Evolutionary conservation across 768 basidiomycete genomes (phyloP), one percentile per base, ranked within the genome.

Genomic region (Phallus indusiatus): DNA sequence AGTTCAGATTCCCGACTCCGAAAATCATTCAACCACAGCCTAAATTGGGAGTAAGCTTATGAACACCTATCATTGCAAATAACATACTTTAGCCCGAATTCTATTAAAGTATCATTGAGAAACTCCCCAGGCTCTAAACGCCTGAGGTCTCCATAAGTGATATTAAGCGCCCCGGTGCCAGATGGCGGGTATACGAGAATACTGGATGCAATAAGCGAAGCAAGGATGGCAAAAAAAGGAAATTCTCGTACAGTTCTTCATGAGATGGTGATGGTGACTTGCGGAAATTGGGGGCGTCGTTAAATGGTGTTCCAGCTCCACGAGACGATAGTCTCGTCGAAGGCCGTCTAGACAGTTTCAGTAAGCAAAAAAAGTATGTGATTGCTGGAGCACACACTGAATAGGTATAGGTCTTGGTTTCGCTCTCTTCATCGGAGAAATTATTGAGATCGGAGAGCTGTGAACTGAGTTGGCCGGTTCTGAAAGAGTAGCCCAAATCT

Each of bases 21-120:
- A 22, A 90, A 70, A 7, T 80, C 76, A 53, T 74, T 78, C 10
- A 86, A 75, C 86, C 89, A 90, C 14, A 84, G 74, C 68, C 93
- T 94, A 58, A 20, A 53, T 48, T 21, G 34, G 16, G 54, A 53
- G 22, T 17, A 36, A 37, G 16, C 7, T 16, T 18, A 47, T 28
- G 28, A 28, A 28, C 28, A 28, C 28, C 28, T 28, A 7, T 28
- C 28, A 18, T 36, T 42, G 54, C 49, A 33, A 42, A 49, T 42
- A 53, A 70, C 88, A 51, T 66, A 94, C 94, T 93, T 94, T 35
- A 99, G 76, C 2, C 92, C 94, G 64, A 94, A 96, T 68, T 99
- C 96, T 33, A 98, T 94, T 36, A 99, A 74, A 0, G 91, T 96
- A 72, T 99, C 96, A 67, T 99, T 99, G 52, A 99, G 76, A 69